Base-by-base conservation (phyloP, 192 early-diverging fungal species). In the Entomortierella chlamydospora region DNA sequence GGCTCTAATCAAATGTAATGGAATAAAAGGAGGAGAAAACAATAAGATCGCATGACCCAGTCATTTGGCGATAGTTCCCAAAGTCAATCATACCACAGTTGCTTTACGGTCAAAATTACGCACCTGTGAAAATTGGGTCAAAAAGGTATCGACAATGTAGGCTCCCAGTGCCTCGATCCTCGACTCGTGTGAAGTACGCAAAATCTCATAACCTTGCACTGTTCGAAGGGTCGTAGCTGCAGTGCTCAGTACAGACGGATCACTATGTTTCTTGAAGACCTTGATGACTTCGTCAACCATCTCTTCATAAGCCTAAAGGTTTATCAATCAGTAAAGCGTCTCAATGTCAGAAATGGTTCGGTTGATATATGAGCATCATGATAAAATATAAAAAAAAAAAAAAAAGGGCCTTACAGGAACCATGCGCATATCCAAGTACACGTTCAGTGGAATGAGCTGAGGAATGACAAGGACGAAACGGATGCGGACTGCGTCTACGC, bases 341-440 rank as follows among this genome's bases (percentile, higher is more conserved):
- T 66, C 18, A 47, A 4, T 53, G 18, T 31, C 29, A 52, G 31
- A 41, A 49, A 20, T 47, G 20, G 5, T 15, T 20, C 4, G 20
- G 15, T 47, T 3, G n/a, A 4, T 47, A 17, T 47, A 47, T 15
- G 45, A 47, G 2, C 28, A 22, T 25, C 17, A 58, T 22, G 57
- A 34, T 12, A 51, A 15, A 57, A 25, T n/a, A n/a, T n/a, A 42
- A 20, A 53, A 10, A 37, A 33, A 37, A 51, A 15, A 34, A 55
- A n/a, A 50, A 4, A 31, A n/a, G 0, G 12, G 11, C 61, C 71
- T 65, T 70, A 87, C 86, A 18, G 81, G 59, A 60, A 69, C 41
- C 70, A 83, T 80, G 10, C 84, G 83, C 41, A 87, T 56, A 23
- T 87, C 86, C 11, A 77, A 42, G 55, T 89, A 89, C 2, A 84